These are phyloP conservation scores for Salvia hispanica DNA, from an alignment of 257 asterid genomes.

Conservation along the genomic window DNA sequence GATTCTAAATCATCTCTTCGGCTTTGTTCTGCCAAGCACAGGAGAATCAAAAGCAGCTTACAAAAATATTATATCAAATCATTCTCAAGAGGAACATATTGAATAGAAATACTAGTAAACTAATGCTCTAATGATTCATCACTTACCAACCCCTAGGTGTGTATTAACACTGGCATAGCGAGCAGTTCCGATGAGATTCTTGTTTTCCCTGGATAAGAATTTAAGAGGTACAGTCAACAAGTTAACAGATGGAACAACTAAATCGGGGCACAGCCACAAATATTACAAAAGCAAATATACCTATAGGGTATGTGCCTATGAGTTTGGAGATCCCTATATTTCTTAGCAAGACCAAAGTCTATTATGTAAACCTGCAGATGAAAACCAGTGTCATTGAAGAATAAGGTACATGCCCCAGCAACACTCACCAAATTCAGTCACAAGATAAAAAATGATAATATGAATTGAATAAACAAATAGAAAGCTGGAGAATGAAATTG, in stretches of 20 bases:
- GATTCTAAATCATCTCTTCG: slow-evolving; percentile 97
- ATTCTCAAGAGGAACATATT: slow-evolving; percentile 24
- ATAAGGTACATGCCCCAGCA: neutral
- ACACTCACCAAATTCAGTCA: too few relatives aligned
- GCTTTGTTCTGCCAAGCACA: slow-evolving; percentile 73
- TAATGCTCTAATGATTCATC: slow-evolving; percentile 23
- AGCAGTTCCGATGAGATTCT: slow-evolving; percentile 95
- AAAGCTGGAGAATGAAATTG: too few relatives aligned
- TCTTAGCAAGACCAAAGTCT: slow-evolving; percentile 91
- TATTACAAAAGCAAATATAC: slow-evolving; percentile 34
- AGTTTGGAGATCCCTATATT: slow-evolving; percentile 71
- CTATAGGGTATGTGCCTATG: slow-evolving; percentile 87
- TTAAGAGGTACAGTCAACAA: slow-evolving; percentile 26
- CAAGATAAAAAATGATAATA: too few relatives aligned
- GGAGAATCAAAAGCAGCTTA: slow-evolving; percentile 23
- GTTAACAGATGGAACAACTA: slow-evolving; percentile 7
- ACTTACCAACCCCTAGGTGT: slow-evolving; percentile 94
- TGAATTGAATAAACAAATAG: too few relatives aligned
- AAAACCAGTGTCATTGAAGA: slow-evolving; percentile 18
- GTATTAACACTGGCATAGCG: slow-evolving; percentile 97
- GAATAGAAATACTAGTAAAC: slow-evolving; percentile 11
- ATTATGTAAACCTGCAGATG: slow-evolving; percentile 67
- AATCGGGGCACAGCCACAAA: slow-evolving; percentile 17
- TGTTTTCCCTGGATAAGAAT: slow-evolving; percentile 74
- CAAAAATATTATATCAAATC: slow-evolving; percentile 5